phyloP scores from a whole-genome alignment of 495 filamentous ascomycete genomes.

The Penicillium parvum region DNA sequence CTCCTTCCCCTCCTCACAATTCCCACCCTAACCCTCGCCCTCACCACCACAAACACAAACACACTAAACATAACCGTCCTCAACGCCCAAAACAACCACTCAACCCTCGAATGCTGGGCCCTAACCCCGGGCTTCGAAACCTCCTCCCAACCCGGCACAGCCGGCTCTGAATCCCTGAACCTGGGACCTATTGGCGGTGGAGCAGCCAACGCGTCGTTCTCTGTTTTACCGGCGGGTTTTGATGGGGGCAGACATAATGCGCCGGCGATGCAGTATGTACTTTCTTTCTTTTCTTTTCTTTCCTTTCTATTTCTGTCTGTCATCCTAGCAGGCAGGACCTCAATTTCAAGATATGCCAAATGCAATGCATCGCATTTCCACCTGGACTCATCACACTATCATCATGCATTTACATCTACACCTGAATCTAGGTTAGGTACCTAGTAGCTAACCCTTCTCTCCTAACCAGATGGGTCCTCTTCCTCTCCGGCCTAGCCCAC shows the following conservation, averaged over 20 bases:
- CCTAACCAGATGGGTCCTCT: slow-evolving; percentile 44
- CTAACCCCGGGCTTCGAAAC: slow-evolving; percentile 36
- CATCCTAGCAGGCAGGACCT: no score
- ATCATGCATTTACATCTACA: no score
- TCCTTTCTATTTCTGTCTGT: no score
- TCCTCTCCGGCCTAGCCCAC: slow-evolving; percentile 46
- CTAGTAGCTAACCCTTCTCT: no score
- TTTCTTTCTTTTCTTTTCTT: neutral
- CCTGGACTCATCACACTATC: no score
- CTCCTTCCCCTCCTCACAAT: slow-evolving; percentile 17
- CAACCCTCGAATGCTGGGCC: slow-evolving; percentile 54
- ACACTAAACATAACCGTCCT: slow-evolving; percentile 43
- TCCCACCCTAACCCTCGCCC: slow-evolving; percentile 10
- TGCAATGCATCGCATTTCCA: no score
- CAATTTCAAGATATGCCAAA: no score
- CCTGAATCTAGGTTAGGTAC: no score
- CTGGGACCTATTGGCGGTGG: slow-evolving; percentile 28
- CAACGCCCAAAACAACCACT: slow-evolving; percentile 33
- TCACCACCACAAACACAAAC: slow-evolving; percentile 13
- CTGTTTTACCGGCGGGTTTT: slow-evolving; percentile 39
- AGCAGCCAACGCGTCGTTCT: slow-evolving; percentile 32
- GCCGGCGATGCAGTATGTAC: slow-evolving; percentile 45
- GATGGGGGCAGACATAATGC: slow-evolving; percentile 51
- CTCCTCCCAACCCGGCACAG: slow-evolving; percentile 39
- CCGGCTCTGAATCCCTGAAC: slow-evolving; percentile 30